Conservation (phyloP, 495 filamentous ascomycete species). For the Schizothecium vesticola region DNA sequence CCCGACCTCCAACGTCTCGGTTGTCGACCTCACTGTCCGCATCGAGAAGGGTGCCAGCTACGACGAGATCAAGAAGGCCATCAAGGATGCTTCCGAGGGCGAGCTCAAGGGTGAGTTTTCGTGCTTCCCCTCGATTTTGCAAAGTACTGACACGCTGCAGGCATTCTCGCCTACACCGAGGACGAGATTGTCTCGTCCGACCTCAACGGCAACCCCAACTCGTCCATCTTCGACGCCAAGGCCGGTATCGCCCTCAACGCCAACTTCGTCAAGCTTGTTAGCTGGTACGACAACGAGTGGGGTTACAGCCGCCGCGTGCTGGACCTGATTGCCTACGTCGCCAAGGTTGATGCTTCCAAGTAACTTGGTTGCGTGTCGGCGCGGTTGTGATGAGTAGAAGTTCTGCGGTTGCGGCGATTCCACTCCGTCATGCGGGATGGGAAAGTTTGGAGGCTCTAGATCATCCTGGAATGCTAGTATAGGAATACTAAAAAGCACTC, state of each 20-base stretch:
- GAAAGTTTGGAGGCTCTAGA: constrained; percentile 5
- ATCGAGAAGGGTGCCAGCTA: constrained; percentile 85
- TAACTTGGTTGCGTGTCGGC: constrained; percentile 26
- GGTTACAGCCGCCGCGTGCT: constrained; percentile 98
- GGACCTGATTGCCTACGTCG: constrained; percentile 88
- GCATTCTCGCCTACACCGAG: constrained; percentile 91
- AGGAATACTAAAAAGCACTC: constrained; percentile 5
- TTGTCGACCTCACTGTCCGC: constrained; percentile 94
- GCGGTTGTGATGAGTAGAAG: constrained; percentile 12
- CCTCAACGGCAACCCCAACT: constrained; percentile 83
- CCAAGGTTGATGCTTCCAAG: constrained; percentile 68
- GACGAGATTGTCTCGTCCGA: constrained; percentile 94
- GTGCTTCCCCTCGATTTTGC: neutral
- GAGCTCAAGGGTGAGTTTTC: constrained; percentile 70
- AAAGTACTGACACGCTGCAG: constrained; percentile 43
- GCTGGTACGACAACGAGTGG: constrained; percentile 88
- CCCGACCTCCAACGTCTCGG: constrained; percentile 96
- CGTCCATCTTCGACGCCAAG: constrained; percentile 99
- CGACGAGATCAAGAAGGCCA: constrained; percentile 85
- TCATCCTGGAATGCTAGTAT: constrained; percentile 3
- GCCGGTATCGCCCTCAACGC: constrained; percentile 96
- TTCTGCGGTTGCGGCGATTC: neutral
- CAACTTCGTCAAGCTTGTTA: constrained; percentile 97
- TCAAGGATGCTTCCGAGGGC: constrained; percentile 85
- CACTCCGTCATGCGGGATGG: neutral